Evolutionary conservation across 139 green algal species (phyloP), one percentile per base, ranked within the genome.

Genomic region (Chlorella sp.): DNA sequence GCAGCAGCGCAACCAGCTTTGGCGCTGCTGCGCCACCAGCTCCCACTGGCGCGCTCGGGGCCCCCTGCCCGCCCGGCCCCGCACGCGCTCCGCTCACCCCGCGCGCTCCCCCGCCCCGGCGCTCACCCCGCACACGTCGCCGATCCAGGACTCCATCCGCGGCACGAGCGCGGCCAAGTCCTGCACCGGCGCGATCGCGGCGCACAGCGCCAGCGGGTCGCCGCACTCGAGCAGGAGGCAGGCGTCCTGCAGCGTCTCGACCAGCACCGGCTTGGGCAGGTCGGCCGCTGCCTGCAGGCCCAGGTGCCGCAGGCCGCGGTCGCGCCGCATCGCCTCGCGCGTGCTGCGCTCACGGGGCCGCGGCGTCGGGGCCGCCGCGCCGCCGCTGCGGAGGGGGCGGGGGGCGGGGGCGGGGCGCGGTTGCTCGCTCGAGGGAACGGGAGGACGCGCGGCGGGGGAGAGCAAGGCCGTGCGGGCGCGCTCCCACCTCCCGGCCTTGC

Each of bases 291-390:
- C 45, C 15, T 67, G 29, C 71, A 96, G 84, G 2, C 82, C 79
- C 45, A 96, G 83, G 14, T 86, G 77, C 55, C 89, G 80, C 40
- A 96, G 23, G 55, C 89, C 79, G 5, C 79, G 73, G 83, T 95
- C 91, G 0, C 91, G 71, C 15, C 69, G 74, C 5, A 96, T 91
- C 36, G 73, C 70, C 48, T 91, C 83, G 0, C 80, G 60, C 0
- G 86, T 90, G 27, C 75, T 85, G 71, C 90, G 71, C 60, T 71
- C 58, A 15, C 64, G 66, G 41, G n/a, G 31, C 40, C n/a, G n/a
- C n/a, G n/a, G n/a, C n/a, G n/a, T n/a, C n/a, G n/a, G n/a, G n/a
- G n/a, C n/a, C n/a, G n/a, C n/a, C n/a, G n/a, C n/a, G n/a, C n/a
- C n/a, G n/a, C n/a, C n/a, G n/a, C 71, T 69, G 33, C 27, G 61